phyloP scores from a whole-genome alignment of 106 monocot genomes.

The Iris macrosiphon region DNA sequence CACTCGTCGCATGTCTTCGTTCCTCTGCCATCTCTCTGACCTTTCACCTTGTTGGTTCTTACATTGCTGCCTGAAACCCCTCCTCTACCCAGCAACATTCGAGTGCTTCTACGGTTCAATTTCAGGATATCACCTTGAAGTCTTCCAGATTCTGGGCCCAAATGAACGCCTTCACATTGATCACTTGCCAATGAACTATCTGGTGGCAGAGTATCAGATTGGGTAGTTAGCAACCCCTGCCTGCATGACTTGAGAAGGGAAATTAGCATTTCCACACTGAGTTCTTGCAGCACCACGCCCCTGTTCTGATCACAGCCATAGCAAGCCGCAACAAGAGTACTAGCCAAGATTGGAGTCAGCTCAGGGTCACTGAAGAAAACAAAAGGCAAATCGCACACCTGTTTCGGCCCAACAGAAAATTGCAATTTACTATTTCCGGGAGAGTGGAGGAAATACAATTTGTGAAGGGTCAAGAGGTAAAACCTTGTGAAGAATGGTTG shows the following conservation, averaged over 20 bases:
- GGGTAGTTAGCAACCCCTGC: conserved; percentile 21
- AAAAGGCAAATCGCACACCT: conserved; percentile 96
- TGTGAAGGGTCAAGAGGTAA: not conserved
- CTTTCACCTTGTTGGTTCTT: conserved; percentile 40
- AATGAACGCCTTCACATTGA: conserved; percentile 27
- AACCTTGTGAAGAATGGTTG: conserved; percentile 98
- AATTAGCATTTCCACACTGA: conserved; percentile 93
- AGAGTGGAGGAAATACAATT: not conserved
- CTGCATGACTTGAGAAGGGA: conserved; percentile 72
- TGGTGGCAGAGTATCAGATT: conserved; percentile 13
- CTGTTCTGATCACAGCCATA: conserved; percentile 90
- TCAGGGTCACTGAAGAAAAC: conserved; percentile 96
- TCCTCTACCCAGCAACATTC: conserved; percentile 21
- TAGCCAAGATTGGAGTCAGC: conserved; percentile 74
- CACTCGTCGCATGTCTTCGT: conserved; percentile 55
- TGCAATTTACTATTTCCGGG: not conserved
- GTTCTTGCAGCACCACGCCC: conserved; percentile 83
- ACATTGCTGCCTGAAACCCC: conserved; percentile 12
- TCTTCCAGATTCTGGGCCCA: conserved; percentile 29
- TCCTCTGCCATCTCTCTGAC: conserved; percentile 44
- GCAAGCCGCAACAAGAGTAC: conserved; percentile 75
- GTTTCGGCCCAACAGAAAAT: conserved; percentile 12
- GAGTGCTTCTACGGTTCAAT: conserved; percentile 32
- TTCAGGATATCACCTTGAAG: conserved; percentile 31
- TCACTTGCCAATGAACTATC: conserved; percentile 18